phyloP scores from a whole-genome alignment of 441 rosid species.

The Melastoma candidum region DNA sequence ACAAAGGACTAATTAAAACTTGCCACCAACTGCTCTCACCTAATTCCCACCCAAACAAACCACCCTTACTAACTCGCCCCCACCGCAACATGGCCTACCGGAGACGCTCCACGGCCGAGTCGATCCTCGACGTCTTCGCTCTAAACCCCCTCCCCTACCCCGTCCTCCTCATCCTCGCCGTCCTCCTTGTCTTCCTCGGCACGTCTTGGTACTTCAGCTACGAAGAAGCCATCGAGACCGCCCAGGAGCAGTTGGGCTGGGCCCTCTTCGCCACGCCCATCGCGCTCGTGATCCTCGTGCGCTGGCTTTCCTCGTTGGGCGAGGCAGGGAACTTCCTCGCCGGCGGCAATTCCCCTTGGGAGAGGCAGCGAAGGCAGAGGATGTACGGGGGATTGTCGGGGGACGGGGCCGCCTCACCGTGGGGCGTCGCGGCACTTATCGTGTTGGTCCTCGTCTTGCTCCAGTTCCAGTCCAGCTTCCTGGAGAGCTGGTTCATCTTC shows the following conservation, averaged over 20 bases:
- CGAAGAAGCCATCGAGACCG: slow-evolving; percentile 48
- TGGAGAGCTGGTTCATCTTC: slow-evolving; percentile 49
- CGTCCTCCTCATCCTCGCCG: slow-evolving; percentile 57
- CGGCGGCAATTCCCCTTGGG: slow-evolving; percentile 31
- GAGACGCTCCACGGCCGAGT: slow-evolving; percentile 29
- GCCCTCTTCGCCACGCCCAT: slow-evolving; percentile 52
- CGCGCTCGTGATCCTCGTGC: slow-evolving; percentile 40
- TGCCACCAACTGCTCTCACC: no score
- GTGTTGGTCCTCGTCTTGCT: slow-evolving; percentile 58
- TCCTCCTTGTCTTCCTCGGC: slow-evolving; percentile 40
- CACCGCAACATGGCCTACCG: slow-evolving; percentile 27
- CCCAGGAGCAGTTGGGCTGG: slow-evolving; percentile 42
- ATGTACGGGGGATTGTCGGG: slow-evolving; percentile 22
- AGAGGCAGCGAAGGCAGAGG: slow-evolving; percentile 27
- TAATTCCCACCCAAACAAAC: no score
- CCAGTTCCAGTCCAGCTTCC: slow-evolving; percentile 59
- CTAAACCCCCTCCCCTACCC: slow-evolving; percentile 76
- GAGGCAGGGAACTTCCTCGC: slow-evolving; percentile 35
- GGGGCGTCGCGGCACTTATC: slow-evolving; percentile 84
- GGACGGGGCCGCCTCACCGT: slow-evolving; percentile 74
- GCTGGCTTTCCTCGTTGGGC: slow-evolving; percentile 60
- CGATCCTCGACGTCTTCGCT: slow-evolving; percentile 54
- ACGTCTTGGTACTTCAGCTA: slow-evolving; percentile 54
- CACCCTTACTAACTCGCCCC: no score
- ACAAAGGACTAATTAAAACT: no score